These are phyloP conservation scores for Xenoacremonium recifei DNA, from an alignment of 2,329 filamentous ascomycete species.

Conservation along the genomic window DNA sequence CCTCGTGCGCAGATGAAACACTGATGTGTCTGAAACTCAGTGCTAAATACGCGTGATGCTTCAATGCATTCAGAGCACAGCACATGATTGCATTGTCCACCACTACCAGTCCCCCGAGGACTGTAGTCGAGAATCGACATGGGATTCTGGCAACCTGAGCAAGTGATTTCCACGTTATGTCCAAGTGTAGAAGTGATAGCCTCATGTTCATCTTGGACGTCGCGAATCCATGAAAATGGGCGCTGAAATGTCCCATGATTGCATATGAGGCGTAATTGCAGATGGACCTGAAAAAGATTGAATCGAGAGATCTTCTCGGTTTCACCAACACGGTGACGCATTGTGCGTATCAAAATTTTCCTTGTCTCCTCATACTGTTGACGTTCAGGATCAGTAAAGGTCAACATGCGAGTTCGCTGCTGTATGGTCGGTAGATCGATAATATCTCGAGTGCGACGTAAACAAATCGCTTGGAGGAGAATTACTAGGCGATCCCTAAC, in stretches of 20 bases:
- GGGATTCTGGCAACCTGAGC: constrained; percentile 32
- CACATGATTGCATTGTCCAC: constrained; percentile 28
- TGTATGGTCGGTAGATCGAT: constrained; percentile 32
- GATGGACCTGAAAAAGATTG: constrained; percentile 43
- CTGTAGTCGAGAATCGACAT: constrained; percentile 28
- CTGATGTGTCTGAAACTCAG: no score
- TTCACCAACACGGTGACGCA: constrained; percentile 36
- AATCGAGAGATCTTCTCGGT: constrained; percentile 36
- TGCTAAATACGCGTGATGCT: no score
- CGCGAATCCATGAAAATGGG: constrained; percentile 39
- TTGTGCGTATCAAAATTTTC: constrained; percentile 35
- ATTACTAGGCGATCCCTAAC: constrained; percentile 30
- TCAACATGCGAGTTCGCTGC: constrained; percentile 1
- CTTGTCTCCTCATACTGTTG: constrained; percentile 36
- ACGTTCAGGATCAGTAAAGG: constrained; percentile 7
- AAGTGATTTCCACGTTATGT: constrained; percentile 22
- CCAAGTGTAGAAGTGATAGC: constrained; percentile 20
- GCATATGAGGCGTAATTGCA: constrained; percentile 47
- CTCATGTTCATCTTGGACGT: constrained; percentile 28
- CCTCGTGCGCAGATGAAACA: no score
- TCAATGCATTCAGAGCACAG: constrained; percentile 31
- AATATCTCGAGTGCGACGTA: constrained; percentile 41
- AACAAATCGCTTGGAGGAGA: constrained; percentile 37
- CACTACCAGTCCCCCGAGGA: constrained; percentile 14
- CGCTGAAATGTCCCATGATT: constrained; percentile 51